Evolutionary conservation across 805 yeast genomes (phyloP), one percentile per base, ranked within the genome.

Genomic region (Candida cerambycidarum): DNA sequence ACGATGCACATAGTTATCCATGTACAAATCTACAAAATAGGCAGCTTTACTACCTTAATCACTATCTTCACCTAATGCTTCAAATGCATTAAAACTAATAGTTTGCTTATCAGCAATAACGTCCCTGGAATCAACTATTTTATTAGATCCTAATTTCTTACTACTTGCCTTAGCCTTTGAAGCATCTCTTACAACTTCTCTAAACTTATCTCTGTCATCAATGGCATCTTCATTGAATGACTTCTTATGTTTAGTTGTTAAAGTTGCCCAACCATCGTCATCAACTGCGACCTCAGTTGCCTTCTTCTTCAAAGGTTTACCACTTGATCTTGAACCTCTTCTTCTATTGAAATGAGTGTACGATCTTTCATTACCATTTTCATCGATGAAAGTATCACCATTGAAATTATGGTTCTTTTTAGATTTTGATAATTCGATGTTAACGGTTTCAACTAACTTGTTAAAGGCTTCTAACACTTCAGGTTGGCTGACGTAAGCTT

Each of bases 201-300:
- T 67, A 54, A 70, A 69, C 38, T 67, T 58, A 39, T 65, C 62
- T 46, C 72, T 72, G 45, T 76, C 82, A 19, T 71, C 79, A 19
- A 52, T 67, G 33, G 61, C 74, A 14, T 71, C 79, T 44, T 74
- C 78, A 42, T 73, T 78, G 52, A 79, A 80, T 45, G 77, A 72
- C 45, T 70, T 70, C 53, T 68, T 74, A 36, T 69, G 65, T 53
- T 71, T 69, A 41, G 73, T 66, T 16, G 45, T 40, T 49, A 76
- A 65, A 16, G 92, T 83, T 44, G 85, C 85, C 92, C 93, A 86
- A 35, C 95, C 95, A 48, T 86, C 92, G 44, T 82, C 85, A 58
- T 85, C 95, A 27, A 83, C 76, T 46, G 69, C 73, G 45, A 69
- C 69, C 36, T 71, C 68, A 43, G 71, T 69, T 43, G 67, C 75